A percentile compares a stretch with the other conserved stretches of the same genome.
Evolutionary conservation across 768 basidiomycete species (phyloP).

Genomic region (Calocera cornea): DNA sequence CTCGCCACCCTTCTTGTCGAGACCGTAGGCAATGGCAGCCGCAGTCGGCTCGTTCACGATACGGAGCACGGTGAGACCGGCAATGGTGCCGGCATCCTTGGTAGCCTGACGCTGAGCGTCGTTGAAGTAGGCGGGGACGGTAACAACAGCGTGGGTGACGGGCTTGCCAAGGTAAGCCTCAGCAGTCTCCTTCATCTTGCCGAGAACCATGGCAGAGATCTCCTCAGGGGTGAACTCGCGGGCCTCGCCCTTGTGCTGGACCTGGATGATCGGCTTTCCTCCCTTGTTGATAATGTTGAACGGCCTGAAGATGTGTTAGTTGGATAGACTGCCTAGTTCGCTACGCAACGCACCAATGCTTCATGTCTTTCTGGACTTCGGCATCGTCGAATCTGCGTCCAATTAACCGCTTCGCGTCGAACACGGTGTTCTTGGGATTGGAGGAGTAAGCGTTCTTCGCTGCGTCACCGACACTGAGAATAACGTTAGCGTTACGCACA

Average conservation of each 20-base stretch:
- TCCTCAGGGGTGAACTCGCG: constrained; percentile 87
- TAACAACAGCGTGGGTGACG: constrained; percentile 95
- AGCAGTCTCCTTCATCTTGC: constrained; percentile 99
- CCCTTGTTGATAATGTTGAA: constrained; percentile 67
- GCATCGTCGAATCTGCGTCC: constrained; percentile 71
- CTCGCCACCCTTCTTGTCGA: constrained; percentile 90
- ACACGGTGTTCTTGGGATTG: constrained; percentile 87
- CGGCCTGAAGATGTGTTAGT: constrained; percentile 27
- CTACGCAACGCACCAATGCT: constrained; percentile 47
- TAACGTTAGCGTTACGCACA: constrained; percentile 13
- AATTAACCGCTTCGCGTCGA: constrained; percentile 92
- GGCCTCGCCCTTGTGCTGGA: constrained; percentile 62
- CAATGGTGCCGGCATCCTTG: constrained; percentile 93
- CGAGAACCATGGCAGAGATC: constrained; percentile 87
- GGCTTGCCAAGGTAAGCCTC: constrained; percentile 94
- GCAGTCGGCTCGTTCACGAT: constrained; percentile 98
- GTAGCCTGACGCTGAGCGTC: constrained; percentile 98
- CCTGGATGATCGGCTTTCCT: constrained; percentile 67
- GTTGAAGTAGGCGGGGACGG: constrained; percentile 98
- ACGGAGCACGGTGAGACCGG: constrained; percentile 87
- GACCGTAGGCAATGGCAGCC: constrained; percentile 94
- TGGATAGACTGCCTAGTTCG: not conserved
- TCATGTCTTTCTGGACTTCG: constrained; percentile 69
- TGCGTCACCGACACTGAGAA: constrained; percentile 66
- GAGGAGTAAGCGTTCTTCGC: constrained; percentile 93